phyloP scores from a whole-genome alignment of 768 basidiomycete genomes.

The Pleurotus platypus region DNA sequence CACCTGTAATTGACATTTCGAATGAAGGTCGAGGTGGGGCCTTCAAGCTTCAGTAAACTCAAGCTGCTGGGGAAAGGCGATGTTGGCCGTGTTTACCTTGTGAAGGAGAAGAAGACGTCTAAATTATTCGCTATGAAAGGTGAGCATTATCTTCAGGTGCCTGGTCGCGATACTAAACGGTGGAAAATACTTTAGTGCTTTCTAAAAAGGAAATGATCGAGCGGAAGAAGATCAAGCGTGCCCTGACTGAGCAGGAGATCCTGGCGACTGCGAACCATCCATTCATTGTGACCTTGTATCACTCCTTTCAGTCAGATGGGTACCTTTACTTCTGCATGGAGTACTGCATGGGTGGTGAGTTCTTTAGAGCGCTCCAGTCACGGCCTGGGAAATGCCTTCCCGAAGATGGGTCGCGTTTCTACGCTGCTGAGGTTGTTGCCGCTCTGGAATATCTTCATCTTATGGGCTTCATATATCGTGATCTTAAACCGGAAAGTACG shows the following conservation, averaged over 20 bases:
- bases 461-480: conserved; percentile 99
- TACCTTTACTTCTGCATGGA: conserved; percentile 99
- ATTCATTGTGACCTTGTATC: conserved; percentile 98
- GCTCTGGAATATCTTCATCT: conserved; percentile 98
- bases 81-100: conserved; percentile 97
- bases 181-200: conserved; percentile 62
- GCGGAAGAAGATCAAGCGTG: conserved; percentile 98
- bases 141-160: conserved; percentile 35
- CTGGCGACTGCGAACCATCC: conserved; percentile 98
- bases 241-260: conserved; percentile 98
- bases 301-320: conserved; percentile 97
- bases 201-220: conserved; percentile 99
- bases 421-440: conserved; percentile 97
- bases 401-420: conserved; percentile 95
- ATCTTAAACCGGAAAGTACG: conserved; percentile 99
- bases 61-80: conserved; percentile 99
- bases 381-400: conserved; percentile 95
- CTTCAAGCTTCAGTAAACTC: conserved; percentile 92
- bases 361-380: conserved; percentile 96
- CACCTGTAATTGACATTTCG: conserved; percentile 10
- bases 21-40: conserved; percentile 84
- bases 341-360: conserved; percentile 99
- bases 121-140: conserved; percentile 99
- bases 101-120: conserved; percentile 94
- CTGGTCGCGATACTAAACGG: conserved; percentile 21